phyloP scores from a whole-genome alignment of 805 yeast species.

The Yarrowia sp. region DNA sequence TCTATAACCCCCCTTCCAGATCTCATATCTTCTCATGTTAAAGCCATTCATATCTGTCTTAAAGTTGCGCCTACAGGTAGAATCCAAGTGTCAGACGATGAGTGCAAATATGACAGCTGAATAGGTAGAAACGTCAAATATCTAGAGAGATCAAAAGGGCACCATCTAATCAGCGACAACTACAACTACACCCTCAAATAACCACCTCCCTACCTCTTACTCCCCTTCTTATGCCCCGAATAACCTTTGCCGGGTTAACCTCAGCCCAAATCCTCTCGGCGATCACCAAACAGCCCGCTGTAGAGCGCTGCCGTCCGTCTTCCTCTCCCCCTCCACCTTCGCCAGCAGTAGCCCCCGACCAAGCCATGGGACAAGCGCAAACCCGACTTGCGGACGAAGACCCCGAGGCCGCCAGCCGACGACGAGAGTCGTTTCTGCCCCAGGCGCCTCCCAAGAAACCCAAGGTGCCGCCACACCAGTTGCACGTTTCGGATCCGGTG shows the following conservation, averaged over 20 bases:
- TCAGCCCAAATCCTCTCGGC: conserved; percentile 21
- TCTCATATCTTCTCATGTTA: no score
- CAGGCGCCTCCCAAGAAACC: conserved; percentile 21
- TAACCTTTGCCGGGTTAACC: conserved; percentile 25
- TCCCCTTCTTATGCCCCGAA: neutral
- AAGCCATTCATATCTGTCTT: neutral
- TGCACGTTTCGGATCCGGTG: neutral
- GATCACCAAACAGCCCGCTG: conserved; percentile 13
- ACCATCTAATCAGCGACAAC: no score
- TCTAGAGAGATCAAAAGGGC: no score
- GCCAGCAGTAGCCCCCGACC: no score
- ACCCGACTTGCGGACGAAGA: conserved; percentile 38
- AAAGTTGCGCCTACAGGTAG: conserved; percentile 6
- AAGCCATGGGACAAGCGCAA: conserved; percentile 37
- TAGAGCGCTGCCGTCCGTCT: neutral
- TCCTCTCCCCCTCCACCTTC: neutral
- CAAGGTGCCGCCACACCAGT: neutral
- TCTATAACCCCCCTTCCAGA: no score
- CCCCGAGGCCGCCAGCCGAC: conserved; percentile 16
- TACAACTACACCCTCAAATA: neutral
- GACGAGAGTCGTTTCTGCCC: conserved; percentile 28
- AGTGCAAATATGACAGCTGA: no score
- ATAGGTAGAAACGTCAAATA: neutral
- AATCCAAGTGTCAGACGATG: neutral
- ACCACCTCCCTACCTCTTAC: neutral